Evolutionary conservation across 257 asterid species (phyloP), one percentile per base, ranked within the genome.

Genomic region (Thymus mandschuricus): DNA sequence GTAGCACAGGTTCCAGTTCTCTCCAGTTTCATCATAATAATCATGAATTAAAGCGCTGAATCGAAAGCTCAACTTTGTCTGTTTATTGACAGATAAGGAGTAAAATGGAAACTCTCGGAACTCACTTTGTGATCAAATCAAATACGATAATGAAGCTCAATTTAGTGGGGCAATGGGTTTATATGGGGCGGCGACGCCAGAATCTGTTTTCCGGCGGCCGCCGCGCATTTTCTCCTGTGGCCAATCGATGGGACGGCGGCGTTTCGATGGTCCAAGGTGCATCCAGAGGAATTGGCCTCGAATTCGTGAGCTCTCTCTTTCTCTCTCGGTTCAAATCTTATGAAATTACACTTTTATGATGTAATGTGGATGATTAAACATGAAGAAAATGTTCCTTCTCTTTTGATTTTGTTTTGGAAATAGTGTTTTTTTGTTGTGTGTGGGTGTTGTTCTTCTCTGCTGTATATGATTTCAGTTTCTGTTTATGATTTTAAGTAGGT

Each of bases 181-280:
- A 67, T 50, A 55, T 60, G 56, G 74, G 79, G 50, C 75, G 79
- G 51, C 79, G 83, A 67, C 76, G 74, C 60, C 70, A 59, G 35
- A 74, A 75, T 68, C 74, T 73, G 27, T 9, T 72, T 46, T 4
- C 81, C 44, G 74, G 77, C 51, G 69, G 63, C 50, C 75, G 85
- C 48, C 75, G 85, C 48, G 43, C 70, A 72, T 79, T 83, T 54
- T 80, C 91, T 30, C 72, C 89, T 55, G 76, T 78, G 29, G 49
- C 66, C 73, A 78, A 65, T 46, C 70, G 35, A 44, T 82, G 80
- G 68, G 86, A 89, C 71, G 92, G 86, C 76, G 88, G 86, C 45
- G 88, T 95, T 74, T 92, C 99, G 34, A 78, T 95, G 96, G 87
- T 95, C 75, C 99, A 91, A 88, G 99, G 99, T 75, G 99, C 97